A percentile compares a stretch with the other conserved stretches of the same genome.
Evolutionary conservation across 129 eudicot species (phyloP).

Genomic region (Scalesia atractyloides): DNA sequence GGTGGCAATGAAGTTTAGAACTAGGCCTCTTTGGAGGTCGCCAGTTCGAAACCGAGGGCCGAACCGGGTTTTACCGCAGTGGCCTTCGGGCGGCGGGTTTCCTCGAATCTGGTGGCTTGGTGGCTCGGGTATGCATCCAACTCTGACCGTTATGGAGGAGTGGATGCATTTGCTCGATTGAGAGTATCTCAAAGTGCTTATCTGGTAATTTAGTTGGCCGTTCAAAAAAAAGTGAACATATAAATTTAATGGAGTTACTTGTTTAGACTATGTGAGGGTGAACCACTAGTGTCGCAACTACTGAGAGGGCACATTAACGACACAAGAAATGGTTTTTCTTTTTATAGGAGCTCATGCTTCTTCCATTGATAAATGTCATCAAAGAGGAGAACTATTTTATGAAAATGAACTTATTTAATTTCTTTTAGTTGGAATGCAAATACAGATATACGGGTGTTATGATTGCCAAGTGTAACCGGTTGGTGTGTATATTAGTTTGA

Average conservation of each 20-base stretch:
- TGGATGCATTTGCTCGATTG: no score
- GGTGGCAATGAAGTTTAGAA: no score
- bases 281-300: conserved; percentile 30
- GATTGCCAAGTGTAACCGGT: not conserved
- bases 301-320: conserved; percentile 20
- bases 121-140: no score
- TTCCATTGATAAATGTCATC: conserved; percentile 1
- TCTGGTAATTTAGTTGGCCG: no score
- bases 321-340: not conserved
- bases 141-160: no score
- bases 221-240: not conserved
- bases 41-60: no score
- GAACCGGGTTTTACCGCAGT: no score
- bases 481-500: not conserved
- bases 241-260: not conserved
- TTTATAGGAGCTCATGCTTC: not conserved
- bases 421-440: not conserved
- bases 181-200: no score
- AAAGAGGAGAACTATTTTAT: not conserved
- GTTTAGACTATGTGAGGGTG: conserved; percentile 4
- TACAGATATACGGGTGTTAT: not conserved
- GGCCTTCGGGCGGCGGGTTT: no score
- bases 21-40: no score
- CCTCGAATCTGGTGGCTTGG: no score
- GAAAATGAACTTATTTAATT: not conserved